phyloP scores from a whole-genome alignment of 257 asterid species.

The Solanum etuberosum region DNA sequence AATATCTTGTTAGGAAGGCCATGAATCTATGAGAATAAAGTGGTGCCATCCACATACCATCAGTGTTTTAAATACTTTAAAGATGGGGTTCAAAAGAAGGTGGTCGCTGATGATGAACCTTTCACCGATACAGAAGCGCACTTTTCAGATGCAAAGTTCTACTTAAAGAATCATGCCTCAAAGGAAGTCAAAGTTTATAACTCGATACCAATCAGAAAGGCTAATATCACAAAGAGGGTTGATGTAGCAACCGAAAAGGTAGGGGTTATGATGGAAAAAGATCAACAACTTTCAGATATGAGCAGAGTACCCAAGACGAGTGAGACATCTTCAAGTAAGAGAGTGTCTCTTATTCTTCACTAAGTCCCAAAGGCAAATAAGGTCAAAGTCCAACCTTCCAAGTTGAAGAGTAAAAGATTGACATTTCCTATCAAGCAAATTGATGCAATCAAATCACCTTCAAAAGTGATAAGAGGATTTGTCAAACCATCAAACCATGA shows the following conservation, averaged over 20 bases:
- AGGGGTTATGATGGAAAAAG: not conserved
- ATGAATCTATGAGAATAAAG: not conserved
- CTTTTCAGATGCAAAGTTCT: not conserved
- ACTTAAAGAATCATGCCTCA: not conserved
- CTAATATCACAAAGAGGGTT: accelerated
- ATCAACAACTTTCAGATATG: not conserved
- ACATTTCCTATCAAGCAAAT: not conserved
- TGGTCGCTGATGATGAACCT: not conserved
- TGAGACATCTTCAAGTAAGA: not conserved
- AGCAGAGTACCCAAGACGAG: not conserved
- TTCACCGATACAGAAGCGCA: not conserved
- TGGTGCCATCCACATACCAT: not conserved
- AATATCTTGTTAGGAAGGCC: not conserved
- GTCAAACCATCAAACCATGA: not conserved
- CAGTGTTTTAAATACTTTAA: not conserved
- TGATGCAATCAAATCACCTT: not conserved
- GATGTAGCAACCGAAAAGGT: not conserved
- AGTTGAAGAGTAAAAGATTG: not conserved
- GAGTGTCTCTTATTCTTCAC: not conserved
- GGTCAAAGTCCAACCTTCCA: accelerated
- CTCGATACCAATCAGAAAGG: not conserved
- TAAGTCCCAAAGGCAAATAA: not conserved
- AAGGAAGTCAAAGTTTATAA: not conserved
- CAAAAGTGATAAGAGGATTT: not conserved
- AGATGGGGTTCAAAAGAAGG: not conserved